Conservation (phyloP, 2,329 filamentous ascomycete species). For the Akanthomyces dipterigenus region DNA sequence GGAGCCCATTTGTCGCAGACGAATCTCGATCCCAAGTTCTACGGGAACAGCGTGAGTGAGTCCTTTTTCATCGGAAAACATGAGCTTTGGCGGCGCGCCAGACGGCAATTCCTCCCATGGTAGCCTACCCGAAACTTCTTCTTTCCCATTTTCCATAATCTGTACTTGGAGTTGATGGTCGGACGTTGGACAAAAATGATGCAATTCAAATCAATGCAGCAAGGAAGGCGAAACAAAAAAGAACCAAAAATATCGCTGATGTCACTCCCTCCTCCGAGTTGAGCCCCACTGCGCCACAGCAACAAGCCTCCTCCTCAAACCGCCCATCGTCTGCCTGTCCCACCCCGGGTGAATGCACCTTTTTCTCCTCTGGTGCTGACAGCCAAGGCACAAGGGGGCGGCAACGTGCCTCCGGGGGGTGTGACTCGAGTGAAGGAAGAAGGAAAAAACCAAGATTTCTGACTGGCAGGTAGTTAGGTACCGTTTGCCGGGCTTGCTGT, state of each 20-base stretch:
- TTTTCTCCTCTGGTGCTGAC: no score
- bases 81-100: no score
- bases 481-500: no score
- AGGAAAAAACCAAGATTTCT: no score
- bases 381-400: no score
- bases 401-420: no score
- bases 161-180: background rate
- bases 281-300: background rate
- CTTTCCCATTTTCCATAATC: background rate
- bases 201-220: no score
- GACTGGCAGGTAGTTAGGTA: no score
- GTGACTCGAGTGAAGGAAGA: no score
- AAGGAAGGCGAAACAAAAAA: no score
- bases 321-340: no score
- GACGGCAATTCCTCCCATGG: background rate
- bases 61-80: background rate
- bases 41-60: background rate
- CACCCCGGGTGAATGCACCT: no score
- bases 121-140: background rate
- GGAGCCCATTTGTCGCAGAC: background rate
- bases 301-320: background rate
- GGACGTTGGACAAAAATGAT: background rate
- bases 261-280: background rate
- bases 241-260: background rate
- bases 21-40: conserved; percentile 3